Evolutionary conservation across 371 early-diverging fungal species (phyloP).

Genomic region (Mortierella sp.): DNA sequence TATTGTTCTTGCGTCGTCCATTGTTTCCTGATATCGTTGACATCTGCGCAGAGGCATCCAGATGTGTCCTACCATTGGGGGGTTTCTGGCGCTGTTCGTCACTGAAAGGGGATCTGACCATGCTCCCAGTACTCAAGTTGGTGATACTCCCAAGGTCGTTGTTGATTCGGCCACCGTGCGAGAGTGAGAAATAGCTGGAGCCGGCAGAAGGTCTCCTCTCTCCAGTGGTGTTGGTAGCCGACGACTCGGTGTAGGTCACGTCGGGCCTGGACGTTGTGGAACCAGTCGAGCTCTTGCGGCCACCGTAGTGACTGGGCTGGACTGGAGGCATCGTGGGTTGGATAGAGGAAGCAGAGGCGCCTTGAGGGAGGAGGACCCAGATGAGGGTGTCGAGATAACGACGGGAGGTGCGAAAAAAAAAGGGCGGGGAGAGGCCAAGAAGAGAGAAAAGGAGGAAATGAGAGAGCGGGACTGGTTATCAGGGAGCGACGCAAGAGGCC

Average conservation of each 20-base stretch:
- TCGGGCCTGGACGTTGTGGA: slow-evolving; percentile 22
- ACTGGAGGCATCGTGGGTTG: slow-evolving; percentile 17
- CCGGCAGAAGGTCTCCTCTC: slow-evolving; percentile 37
- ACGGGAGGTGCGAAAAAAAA: neutral
- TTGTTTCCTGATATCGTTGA: neutral
- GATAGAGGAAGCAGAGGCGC: neutral
- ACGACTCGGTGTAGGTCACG: slow-evolving; percentile 5
- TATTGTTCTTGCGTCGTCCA: slow-evolving; percentile 25
- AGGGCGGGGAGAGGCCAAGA: neutral
- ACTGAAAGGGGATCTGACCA: slow-evolving; percentile 5
- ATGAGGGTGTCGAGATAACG: no score
- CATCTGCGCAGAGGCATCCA: slow-evolving; percentile 7
- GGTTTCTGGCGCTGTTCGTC: slow-evolving; percentile 16
- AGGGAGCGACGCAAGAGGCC: no score
- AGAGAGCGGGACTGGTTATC: slow-evolving; percentile 1
- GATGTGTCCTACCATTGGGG: slow-evolving; percentile 13
- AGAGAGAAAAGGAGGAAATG: slow-evolving; percentile 1
- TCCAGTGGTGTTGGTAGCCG: neutral
- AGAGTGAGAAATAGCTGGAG: slow-evolving; percentile 30
- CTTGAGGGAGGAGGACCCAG: no score
- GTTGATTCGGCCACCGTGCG: slow-evolving; percentile 13
- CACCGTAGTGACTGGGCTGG: slow-evolving; percentile 19
- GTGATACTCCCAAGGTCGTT: slow-evolving; percentile 5
- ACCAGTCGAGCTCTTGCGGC: slow-evolving; percentile 30
- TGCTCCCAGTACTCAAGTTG: neutral